Conservation (phyloP, 140 eudicot species). For the Flaveria floridana region DNA sequence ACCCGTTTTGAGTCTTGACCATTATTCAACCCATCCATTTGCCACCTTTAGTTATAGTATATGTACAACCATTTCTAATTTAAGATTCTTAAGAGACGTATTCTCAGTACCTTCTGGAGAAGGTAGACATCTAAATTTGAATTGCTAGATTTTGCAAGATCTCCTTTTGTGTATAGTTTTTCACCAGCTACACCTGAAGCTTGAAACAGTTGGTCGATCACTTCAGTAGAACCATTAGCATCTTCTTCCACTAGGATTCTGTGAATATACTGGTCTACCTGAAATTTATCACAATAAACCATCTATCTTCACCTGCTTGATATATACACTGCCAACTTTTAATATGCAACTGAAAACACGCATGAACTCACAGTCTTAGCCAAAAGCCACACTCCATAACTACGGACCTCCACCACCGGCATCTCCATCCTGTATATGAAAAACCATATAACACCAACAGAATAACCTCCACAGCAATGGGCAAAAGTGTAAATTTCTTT, state of each 20-base stretch:
- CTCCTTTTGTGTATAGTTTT: conserved; percentile 79
- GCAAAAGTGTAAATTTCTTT: conserved; percentile 31
- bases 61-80: background rate
- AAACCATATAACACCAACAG: conserved; percentile 29
- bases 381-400: conserved; percentile 91
- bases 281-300: conserved; percentile 26
- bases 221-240: conserved; percentile 45
- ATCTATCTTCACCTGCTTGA: background rate
- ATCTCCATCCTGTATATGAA: conserved; percentile 75
- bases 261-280: conserved; percentile 95
- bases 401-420: conserved; percentile 98
- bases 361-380: conserved; percentile 75
- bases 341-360: conserved; percentile 19
- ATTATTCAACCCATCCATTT: conserved; percentile 6
- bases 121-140: conserved; percentile 72
- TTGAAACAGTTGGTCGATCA: conserved; percentile 47
- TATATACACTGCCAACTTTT: background rate
- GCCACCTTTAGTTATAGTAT: background rate
- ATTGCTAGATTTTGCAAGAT: conserved; percentile 57
- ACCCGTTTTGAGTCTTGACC: conserved; percentile 1
- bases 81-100: background rate
- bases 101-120: conserved; percentile 67
- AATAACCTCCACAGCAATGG: conserved; percentile 23
- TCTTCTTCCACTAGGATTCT: conserved; percentile 94
- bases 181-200: conserved; percentile 71